Evolutionary conservation across 2,329 filamentous ascomycete species (phyloP).

Genomic region (Diaporthe sp.): DNA sequence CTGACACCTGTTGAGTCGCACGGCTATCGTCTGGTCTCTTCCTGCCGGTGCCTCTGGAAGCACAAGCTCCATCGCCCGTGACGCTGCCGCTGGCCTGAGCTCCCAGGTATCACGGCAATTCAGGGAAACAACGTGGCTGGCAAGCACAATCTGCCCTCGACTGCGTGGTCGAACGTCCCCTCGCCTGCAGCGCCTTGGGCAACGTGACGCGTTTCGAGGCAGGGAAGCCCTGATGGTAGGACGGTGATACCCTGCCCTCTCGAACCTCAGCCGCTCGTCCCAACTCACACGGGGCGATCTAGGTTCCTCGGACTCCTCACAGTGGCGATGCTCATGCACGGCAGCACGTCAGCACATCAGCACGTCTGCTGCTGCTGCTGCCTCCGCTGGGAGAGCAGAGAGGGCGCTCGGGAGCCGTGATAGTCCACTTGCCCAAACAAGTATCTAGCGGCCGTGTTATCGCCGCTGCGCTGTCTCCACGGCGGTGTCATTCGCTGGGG

Average conservation of each 20-base stretch:
- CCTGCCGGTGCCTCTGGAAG: background rate
- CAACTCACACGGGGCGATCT: conserved; percentile 6
- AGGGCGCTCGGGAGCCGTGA: background rate
- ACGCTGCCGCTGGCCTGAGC: background rate
- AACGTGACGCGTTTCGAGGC: conserved; percentile 21
- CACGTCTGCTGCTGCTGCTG: background rate
- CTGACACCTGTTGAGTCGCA: conserved; percentile 22
- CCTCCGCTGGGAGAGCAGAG: background rate
- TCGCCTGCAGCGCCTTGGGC: conserved; percentile 5
- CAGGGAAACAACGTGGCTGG: background rate
- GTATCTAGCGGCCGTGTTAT: conserved; percentile 20
- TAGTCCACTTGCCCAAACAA: background rate
- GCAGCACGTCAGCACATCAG: conserved; percentile 4
- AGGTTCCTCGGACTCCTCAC: conserved; percentile 12
- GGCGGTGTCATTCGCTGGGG: conserved; percentile 23
- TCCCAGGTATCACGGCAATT: conserved; percentile 4
- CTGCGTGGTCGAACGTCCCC: background rate
- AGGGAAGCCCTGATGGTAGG: conserved; percentile 9
- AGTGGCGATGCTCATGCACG: conserved; percentile 23
- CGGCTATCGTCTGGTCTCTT: conserved; percentile 19
- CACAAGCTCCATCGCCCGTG: conserved; percentile 2
- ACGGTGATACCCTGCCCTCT: background rate
- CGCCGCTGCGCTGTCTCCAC: conserved; percentile 3
- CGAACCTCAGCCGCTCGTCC: conserved; percentile 17
- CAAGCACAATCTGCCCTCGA: conserved; percentile 12